These are phyloP conservation scores for Drosera capensis DNA, from an alignment of 148 eudicot genomes.

Conservation along the genomic window DNA sequence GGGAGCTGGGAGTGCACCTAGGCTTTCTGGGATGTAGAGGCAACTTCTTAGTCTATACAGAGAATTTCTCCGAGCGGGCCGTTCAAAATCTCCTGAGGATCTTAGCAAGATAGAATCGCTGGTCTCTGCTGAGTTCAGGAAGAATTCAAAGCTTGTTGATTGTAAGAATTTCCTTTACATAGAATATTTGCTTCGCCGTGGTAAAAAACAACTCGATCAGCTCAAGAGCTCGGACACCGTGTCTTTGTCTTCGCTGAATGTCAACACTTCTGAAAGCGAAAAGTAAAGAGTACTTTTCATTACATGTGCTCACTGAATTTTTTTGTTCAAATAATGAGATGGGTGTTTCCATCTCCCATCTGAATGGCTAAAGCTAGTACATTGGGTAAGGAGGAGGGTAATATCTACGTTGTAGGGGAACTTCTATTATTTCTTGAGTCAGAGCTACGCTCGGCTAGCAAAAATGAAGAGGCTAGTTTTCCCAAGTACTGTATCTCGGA, in stretches of 20 bases:
- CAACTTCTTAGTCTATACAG: slow-evolving; percentile 73
- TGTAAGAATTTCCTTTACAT: slow-evolving; percentile 74
- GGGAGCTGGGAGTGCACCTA: slow-evolving; percentile 20
- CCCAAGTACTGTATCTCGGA: too few species aligned
- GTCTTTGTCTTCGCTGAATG: slow-evolving; percentile 45
- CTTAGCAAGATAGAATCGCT: slow-evolving; percentile 38
- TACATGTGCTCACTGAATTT: too few species aligned
- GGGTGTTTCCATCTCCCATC: too few species aligned
- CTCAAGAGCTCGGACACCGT: slow-evolving; percentile 56
- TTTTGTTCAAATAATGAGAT: too few species aligned
- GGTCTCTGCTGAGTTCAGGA: slow-evolving; percentile 67
- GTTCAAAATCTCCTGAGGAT: slow-evolving; percentile 54
- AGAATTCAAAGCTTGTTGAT: slow-evolving; percentile 51
- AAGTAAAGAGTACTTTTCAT: too few species aligned
- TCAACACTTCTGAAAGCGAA: too few species aligned
- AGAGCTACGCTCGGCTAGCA: too few species aligned
- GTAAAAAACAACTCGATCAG: slow-evolving; percentile 79
- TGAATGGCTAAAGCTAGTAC: too few species aligned
- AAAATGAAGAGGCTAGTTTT: too few species aligned
- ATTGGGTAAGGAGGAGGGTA: too few species aligned
- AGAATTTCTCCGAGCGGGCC: slow-evolving; percentile 72
- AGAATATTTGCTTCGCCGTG: slow-evolving; percentile 73
- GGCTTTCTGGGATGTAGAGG: slow-evolving; percentile 87
- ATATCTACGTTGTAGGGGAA: too few species aligned
- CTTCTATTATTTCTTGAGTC: too few species aligned